Evolutionary conservation across 805 yeast species (phyloP).

Genomic region (Yamadazyma kitorensis): DNA sequence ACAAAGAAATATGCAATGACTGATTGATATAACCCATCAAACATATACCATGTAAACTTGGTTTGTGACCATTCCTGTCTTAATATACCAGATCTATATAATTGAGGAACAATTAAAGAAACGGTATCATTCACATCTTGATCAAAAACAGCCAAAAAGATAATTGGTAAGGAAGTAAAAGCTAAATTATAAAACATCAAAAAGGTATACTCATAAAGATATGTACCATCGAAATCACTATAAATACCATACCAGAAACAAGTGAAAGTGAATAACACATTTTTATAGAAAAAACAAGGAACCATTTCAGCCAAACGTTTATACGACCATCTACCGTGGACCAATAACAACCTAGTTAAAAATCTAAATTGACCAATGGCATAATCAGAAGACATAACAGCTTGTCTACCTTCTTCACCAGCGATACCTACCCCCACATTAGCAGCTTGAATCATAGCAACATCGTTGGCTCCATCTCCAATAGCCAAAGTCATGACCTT

Average conservation of each 20-base stretch:
- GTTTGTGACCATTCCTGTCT: constrained; percentile 59
- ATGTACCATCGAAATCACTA: constrained; percentile 70
- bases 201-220: constrained; percentile 73
- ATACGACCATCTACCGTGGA: constrained; percentile 86
- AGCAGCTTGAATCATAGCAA: constrained; percentile 85
- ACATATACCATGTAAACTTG: constrained; percentile 60
- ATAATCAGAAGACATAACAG: constrained; percentile 83
- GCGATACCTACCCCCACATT: constrained; percentile 85
- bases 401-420: constrained; percentile 85
- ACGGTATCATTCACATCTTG: constrained; percentile 71
- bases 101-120: constrained; percentile 65
- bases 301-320: constrained; percentile 73
- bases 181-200: constrained; percentile 78
- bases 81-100: constrained; percentile 65
- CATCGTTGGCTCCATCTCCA: constrained; percentile 88
- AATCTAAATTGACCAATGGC: constrained; percentile 79
- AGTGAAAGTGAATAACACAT: constrained; percentile 68
- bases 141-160: constrained; percentile 67
- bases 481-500: constrained; percentile 76
- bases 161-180: constrained; percentile 77
- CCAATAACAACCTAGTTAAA: constrained; percentile 60
- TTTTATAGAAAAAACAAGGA: constrained; percentile 76
- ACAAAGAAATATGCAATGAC: constrained; percentile 67
- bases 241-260: constrained; percentile 76
- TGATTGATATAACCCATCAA: constrained; percentile 72